These are phyloP conservation scores for Akebia trifoliata DNA, from an alignment of 164 flowering plant species.

Conservation along the genomic window DNA sequence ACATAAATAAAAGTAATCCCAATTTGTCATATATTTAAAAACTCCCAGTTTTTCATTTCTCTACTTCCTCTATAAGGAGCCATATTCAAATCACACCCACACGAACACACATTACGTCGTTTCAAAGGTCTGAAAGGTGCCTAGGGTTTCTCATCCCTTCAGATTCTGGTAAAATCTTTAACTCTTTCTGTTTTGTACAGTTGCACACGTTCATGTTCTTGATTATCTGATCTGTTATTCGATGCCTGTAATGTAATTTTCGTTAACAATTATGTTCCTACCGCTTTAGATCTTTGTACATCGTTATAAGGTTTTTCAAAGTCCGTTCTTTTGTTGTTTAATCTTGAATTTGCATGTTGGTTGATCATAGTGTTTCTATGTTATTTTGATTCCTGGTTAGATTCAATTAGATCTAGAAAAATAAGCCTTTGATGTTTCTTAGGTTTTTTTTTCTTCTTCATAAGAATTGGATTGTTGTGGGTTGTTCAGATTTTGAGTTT, in stretches of 20 bases:
- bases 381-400: not conserved
- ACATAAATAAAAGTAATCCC: too few species aligned
- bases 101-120: not conserved
- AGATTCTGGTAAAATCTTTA: not conserved
- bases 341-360: too few species aligned
- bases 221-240: not conserved
- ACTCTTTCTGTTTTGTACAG: not conserved
- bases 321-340: too few species aligned
- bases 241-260: not conserved
- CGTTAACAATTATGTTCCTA: not conserved
- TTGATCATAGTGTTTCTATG: not conserved
- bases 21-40: too few species aligned
- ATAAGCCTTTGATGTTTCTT: not conserved
- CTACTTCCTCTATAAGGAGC: too few species aligned
- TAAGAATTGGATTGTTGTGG: not conserved
- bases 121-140: not conserved
- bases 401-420: not conserved
- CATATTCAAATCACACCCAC: too few species aligned
- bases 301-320: too few species aligned
- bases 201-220: not conserved
- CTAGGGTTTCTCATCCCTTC: conserved; percentile 3
- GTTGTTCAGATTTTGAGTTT: not conserved
- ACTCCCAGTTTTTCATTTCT: too few species aligned
- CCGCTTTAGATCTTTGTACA: too few species aligned
- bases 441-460: not conserved